Percentiles rank a stretch among this genome's conserved stretches.
These are phyloP conservation scores for Volvox reticuliferus DNA, from an alignment of 139 green algal species.

Conservation along the genomic window DNA sequence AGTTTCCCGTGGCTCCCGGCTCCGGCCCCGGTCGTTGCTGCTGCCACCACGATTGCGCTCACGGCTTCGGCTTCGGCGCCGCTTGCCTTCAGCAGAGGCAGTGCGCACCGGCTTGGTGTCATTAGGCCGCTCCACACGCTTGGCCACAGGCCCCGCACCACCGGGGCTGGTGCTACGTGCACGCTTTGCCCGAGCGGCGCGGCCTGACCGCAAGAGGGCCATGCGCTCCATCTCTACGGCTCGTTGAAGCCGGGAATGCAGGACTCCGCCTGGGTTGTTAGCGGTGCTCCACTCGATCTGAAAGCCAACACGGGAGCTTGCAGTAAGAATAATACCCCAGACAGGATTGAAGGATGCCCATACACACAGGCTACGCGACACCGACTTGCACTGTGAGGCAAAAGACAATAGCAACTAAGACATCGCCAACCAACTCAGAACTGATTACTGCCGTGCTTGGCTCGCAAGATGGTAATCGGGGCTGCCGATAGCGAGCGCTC, in stretches of 20 bases:
- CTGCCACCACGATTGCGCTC: not conserved
- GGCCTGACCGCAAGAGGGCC: not conserved
- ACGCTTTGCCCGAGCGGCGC: not conserved
- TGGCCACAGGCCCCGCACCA: not conserved
- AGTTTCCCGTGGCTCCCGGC: not conserved
- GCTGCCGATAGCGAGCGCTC: too few species aligned
- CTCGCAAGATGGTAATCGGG: too few species aligned
- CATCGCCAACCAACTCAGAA: too few species aligned
- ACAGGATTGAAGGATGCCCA: too few species aligned
- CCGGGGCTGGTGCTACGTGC: not conserved
- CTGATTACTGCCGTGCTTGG: too few species aligned
- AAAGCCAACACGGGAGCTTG: not conserved
- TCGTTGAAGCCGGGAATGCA: slow-evolving; percentile 22
- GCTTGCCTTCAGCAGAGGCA: slow-evolving; percentile 1
- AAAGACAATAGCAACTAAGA: too few species aligned
- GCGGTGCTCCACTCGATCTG: slow-evolving; percentile 40
- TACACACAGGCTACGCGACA: too few species aligned
- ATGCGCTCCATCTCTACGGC: slow-evolving; percentile 33
- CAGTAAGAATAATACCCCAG: too few species aligned
- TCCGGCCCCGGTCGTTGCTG: slow-evolving; percentile 11
- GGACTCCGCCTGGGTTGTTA: slow-evolving; percentile 37
- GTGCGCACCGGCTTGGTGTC: not conserved
- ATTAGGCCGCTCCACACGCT: not conserved
- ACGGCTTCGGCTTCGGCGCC: slow-evolving; percentile 14
- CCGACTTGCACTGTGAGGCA: too few species aligned